phyloP scores from a whole-genome alignment of 2,329 filamentous ascomycete species.

The Talaromyces sp. region DNA sequence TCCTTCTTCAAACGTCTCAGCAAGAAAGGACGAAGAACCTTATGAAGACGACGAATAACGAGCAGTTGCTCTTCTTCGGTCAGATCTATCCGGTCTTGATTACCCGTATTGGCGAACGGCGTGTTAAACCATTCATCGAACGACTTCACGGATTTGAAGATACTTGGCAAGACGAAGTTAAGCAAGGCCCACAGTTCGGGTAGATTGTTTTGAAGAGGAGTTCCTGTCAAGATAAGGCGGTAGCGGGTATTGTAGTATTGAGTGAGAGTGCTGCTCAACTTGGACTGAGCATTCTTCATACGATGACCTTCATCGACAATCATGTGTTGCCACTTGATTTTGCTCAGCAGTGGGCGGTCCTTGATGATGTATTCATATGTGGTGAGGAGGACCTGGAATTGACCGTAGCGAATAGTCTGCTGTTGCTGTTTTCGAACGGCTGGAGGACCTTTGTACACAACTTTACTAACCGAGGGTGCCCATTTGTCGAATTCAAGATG shows the following conservation, averaged over 20 bases:
- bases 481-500: conserved; percentile 98
- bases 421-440: conserved; percentile 84
- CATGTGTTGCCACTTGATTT: conserved; percentile 99
- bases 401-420: conserved; percentile 87
- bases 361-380: conserved; percentile 99
- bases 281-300: conserved; percentile 98
- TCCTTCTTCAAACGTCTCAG: conserved; percentile 98
- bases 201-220: conserved; percentile 94
- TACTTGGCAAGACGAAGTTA: conserved; percentile 96
- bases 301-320: conserved; percentile 99
- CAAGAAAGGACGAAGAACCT: conserved; percentile 94
- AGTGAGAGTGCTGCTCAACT: conserved; percentile 90
- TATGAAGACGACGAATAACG: conserved; percentile 96
- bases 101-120: conserved; percentile 95
- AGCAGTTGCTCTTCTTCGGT: conserved; percentile 99
- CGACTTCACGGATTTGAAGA: conserved; percentile 98
- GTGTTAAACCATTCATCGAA: conserved; percentile 99
- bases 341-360: conserved; percentile 88
- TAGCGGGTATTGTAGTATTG: conserved; percentile 94
- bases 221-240: conserved; percentile 95
- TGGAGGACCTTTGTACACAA: conserved; percentile 97
- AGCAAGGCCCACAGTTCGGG: conserved; percentile 96
- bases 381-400: conserved; percentile 93
- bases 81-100: conserved; percentile 97
- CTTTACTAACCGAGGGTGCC: conserved; percentile 80